Evolutionary conservation across 1,139 yeast species (phyloP).

Genomic region (Ogataea hybrid): DNA sequence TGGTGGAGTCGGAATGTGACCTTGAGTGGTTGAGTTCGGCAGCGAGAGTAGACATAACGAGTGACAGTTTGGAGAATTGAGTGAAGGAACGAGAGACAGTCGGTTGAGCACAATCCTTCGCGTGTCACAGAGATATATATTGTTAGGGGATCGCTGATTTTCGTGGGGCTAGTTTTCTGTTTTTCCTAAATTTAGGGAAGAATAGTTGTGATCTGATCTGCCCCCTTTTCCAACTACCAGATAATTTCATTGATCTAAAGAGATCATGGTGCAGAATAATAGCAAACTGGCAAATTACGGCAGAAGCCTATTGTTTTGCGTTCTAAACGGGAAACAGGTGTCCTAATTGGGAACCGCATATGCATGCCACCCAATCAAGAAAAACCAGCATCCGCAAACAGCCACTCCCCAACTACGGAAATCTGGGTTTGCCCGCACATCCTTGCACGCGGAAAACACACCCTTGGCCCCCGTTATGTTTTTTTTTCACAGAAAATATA

Average conservation of each 20-base stretch:
- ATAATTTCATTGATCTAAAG: constrained; percentile 15
- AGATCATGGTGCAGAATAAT: constrained; percentile 9
- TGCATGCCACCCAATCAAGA: constrained; percentile 15
- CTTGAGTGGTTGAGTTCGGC: constrained; percentile 23
- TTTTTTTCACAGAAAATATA: not conserved
- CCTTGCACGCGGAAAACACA: too few relatives aligned
- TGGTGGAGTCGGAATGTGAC: constrained; percentile 29
- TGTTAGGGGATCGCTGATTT: constrained; percentile 5
- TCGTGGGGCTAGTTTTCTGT: constrained; percentile 19
- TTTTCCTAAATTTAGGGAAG: constrained; percentile 19
- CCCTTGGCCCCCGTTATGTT: not conserved
- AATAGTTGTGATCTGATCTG: constrained; percentile 18
- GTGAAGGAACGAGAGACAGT: constrained; percentile 3
- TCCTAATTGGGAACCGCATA: constrained; percentile 4
- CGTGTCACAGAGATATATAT: constrained; percentile 7
- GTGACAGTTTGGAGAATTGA: not conserved
- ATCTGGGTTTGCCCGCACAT: too few relatives aligned
- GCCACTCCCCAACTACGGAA: constrained; percentile 1
- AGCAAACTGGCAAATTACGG: constrained; percentile 4
- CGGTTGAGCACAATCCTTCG: constrained; percentile 1
- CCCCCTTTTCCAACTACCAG: constrained; percentile 8
- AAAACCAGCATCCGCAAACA: constrained; percentile 10
- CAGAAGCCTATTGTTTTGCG: not conserved
- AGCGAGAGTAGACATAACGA: constrained; percentile 19
- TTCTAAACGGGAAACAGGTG: constrained; percentile 4